Evolutionary conservation across 1,284 basidiomycete species (phyloP), one percentile per base, ranked within the genome.

Genomic region (Stereum hirsutum): DNA sequence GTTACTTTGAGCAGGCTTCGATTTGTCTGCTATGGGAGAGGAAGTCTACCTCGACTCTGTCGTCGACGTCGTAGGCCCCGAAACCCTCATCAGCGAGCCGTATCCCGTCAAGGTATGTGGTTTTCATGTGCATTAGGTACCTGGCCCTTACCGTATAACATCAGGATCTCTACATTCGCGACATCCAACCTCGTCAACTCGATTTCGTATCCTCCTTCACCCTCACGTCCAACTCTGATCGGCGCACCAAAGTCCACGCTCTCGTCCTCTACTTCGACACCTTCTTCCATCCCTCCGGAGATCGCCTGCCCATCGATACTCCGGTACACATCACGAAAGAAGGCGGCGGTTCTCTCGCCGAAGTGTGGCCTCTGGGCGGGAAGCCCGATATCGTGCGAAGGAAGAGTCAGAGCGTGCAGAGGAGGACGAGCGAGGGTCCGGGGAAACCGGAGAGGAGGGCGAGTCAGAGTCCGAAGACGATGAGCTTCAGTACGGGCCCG

Each of bases 181-280:
- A 70, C 4, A 74, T 87, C 42, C 80, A 79, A 0, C 46, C 77
- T 25, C 73, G 75, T 35, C 81, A 89, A 49, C 80, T 94, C 44
- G 79, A 90, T 52, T 95, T 95, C 63, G 66, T 75, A 8, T 75
- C 86, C 0, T 59, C 80, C 0, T 96, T 96, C 64, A 72, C 66
- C 2, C 72, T 96, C 26, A 59, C 64, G 21, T 76, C 81, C 5
- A 84, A 72, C 1, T 66, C 75, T 2, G 64, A 70, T 19, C 69
- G 72, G 44, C 68, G 75, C 20, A 77, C 72, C 2, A 85, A 81
- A 52, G 73, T 92, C 37, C 81, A 84, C 55, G 78, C 89, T 3
- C 81, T 97, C 64, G 70, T 95, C 21, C 78, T 92, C n/a, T 93
- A 93, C 66, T 97, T 97, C 56, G 93, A 97, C 64, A 85, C 84